Evolutionary conservation across 2,329 filamentous ascomycete species (phyloP).

Genomic region (Parascedosporium putredinis): DNA sequence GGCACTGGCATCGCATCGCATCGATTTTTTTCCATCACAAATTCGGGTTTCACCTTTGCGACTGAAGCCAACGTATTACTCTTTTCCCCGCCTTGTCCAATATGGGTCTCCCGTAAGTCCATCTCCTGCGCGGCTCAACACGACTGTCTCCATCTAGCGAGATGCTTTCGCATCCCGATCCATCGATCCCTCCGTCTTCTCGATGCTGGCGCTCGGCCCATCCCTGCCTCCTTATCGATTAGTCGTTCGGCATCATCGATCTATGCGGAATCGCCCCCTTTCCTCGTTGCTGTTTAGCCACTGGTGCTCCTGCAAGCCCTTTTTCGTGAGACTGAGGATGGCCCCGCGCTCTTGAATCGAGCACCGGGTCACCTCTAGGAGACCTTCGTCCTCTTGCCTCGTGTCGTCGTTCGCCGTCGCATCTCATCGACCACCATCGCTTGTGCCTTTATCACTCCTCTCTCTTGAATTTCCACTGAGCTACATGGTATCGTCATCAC

Average conservation of each 20-base stretch:
- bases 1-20: background rate
- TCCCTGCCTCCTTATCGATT: background rate
- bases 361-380: background rate
- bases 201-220: background rate
- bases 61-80: background rate
- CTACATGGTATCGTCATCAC: background rate
- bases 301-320: background rate
- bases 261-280: background rate
- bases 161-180: background rate
- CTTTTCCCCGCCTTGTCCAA: background rate
- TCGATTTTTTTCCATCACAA: background rate
- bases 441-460: background rate
- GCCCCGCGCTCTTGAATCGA: background rate
- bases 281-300: background rate
- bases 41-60: background rate
- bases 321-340: background rate
- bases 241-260: constrained; percentile 1
- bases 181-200: background rate
- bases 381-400: no score
- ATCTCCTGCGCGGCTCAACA: background rate
- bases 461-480: background rate
- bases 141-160: background rate
- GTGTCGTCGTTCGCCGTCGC: no score
- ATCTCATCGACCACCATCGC: constrained; percentile 1
- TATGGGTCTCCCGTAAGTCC: constrained; percentile 8